Base-by-base conservation (phyloP, 768 basidiomycete species). In the Boletus bicolor region DNA sequence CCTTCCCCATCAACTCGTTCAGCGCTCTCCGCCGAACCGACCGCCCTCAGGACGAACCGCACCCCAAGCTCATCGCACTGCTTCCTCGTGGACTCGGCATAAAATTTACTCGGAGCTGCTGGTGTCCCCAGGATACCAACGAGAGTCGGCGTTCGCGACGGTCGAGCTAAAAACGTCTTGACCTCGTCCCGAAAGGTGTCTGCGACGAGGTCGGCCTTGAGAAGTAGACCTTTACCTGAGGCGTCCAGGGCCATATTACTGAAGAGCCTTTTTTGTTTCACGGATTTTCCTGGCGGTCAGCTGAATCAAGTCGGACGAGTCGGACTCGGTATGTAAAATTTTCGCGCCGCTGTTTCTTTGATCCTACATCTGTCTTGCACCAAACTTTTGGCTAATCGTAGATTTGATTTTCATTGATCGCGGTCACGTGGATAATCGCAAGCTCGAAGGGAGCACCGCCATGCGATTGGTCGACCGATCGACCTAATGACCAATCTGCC, bases 61-160 rank as follows among this genome's bases (percentile, higher is more conserved):
- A 99, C 85, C 0, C 94, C 95, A 30, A 98, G 79, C 37, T 83
- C 86, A 41, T 89, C 83, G 71, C 97, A 98, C 63, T 95, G 92
- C 68, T 87, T 94, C 68, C 79, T 79, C 32, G 97, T 98, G 69
- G 97, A 98, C 56, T 95, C 86, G 8, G 93, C 87, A 65, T 96
- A 96, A 63, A 79, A 82, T 61, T 79, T 83, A 71, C 89, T 91
- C 0, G 92, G 91, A 7, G 83, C 83, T 5, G 86, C 85, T 1
- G 86, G 82, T 1, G 93, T 96, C 0, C 91, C 88, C 26, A 99
- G 79, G 63, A 98, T 96, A 2, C 95, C 96, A 49, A 98, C 86
- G 28, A 99, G 79, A 66, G 85, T 90, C 3, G 93, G 93, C 14
- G 72, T 67, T 21, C 75, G 77, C 5, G 72, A 37, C 34, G 67